These are phyloP conservation scores for Fusarium subtropicale DNA, from an alignment of 2,329 filamentous ascomycete species.

Conservation along the genomic window DNA sequence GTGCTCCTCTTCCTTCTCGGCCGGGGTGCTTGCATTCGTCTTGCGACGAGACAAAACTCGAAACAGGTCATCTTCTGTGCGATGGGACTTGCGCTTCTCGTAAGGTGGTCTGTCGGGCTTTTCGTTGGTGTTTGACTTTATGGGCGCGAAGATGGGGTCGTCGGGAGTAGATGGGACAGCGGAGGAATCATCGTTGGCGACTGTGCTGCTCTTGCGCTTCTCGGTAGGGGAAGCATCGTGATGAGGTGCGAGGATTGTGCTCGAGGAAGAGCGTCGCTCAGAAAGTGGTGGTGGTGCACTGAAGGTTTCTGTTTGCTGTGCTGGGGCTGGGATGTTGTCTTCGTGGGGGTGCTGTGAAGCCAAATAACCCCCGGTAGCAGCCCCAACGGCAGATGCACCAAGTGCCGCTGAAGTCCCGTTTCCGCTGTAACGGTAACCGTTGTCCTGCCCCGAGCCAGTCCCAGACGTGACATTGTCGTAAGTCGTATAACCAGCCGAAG, in stretches of 20 bases:
- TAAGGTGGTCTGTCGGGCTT: constrained; percentile 32
- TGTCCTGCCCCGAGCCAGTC: not conserved
- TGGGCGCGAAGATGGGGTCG: constrained; percentile 42
- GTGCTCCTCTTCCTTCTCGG: constrained; percentile 53
- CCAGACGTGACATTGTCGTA: constrained; percentile 10
- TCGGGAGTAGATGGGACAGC: not conserved
- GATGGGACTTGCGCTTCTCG: constrained; percentile 43
- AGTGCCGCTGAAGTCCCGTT: constrained; percentile 5
- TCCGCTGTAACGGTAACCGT: not conserved
- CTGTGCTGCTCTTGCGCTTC: constrained; percentile 1
- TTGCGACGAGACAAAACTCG: constrained; percentile 61
- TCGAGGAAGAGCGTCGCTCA: constrained; percentile 20
- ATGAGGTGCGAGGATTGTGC: constrained; percentile 14
- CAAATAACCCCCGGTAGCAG: constrained; percentile 2
- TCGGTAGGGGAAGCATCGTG: not conserved
- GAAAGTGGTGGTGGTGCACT: not conserved
- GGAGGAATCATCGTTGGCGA: not conserved
- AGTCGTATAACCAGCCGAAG: not conserved
- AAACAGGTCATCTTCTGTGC: constrained; percentile 65
- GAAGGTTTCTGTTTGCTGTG: not conserved
- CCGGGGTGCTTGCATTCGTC: constrained; percentile 51
- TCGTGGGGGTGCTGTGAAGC: not conserved
- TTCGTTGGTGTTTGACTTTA: constrained; percentile 43
- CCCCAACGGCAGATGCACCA: constrained; percentile 14
- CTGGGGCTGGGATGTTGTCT: not conserved